phyloP scores from a whole-genome alignment of 345 rosid genomes.

The Geranium rotundifolium region DNA sequence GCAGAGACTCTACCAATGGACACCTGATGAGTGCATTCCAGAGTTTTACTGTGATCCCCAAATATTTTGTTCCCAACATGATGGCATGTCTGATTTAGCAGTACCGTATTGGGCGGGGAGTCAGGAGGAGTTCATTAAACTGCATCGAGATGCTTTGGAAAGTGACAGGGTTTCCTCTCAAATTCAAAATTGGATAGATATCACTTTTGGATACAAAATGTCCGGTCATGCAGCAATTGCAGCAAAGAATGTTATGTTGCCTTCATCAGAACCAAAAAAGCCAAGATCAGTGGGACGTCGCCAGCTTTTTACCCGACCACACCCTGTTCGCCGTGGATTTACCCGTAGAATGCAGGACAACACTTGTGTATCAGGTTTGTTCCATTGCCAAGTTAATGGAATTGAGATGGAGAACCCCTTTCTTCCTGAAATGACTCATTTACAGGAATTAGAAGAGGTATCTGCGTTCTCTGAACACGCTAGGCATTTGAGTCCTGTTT shows the following conservation, averaged over 20 bases:
- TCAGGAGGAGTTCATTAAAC: conserved; percentile 72
- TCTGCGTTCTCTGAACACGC: conserved; percentile 67
- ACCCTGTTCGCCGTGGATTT: conserved; percentile 47
- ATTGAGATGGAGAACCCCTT: conserved; percentile 26
- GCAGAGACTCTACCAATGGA: conserved; percentile 95
- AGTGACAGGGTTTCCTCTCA: conserved; percentile 57
- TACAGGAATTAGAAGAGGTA: conserved; percentile 65
- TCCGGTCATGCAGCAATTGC: conserved; percentile 77
- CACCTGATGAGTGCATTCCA: conserved; percentile 98
- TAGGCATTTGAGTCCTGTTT: conserved; percentile 50
- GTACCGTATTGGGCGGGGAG: conserved; percentile 76
- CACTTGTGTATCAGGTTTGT: conserved; percentile 20
- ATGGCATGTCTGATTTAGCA: conserved; percentile 85
- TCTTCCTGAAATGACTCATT: conserved; percentile 37
- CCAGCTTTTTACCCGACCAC: conserved; percentile 69
- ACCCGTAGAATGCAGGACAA: conserved; percentile 18
- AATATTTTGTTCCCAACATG: conserved; percentile 58
- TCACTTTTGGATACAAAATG: conserved; percentile 87
- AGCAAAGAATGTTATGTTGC: conserved; percentile 88
- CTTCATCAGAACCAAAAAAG: conserved; percentile 59
- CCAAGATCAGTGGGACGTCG: conserved; percentile 79
- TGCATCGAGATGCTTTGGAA: conserved; percentile 85
- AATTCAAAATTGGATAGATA: conserved; percentile 86
- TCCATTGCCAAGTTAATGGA: conserved; percentile 25
- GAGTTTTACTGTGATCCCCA: conserved; percentile 80